Base-by-base conservation (phyloP, 225 moss, liverwort and hornwort species). In the Ulota crispa region DNA sequence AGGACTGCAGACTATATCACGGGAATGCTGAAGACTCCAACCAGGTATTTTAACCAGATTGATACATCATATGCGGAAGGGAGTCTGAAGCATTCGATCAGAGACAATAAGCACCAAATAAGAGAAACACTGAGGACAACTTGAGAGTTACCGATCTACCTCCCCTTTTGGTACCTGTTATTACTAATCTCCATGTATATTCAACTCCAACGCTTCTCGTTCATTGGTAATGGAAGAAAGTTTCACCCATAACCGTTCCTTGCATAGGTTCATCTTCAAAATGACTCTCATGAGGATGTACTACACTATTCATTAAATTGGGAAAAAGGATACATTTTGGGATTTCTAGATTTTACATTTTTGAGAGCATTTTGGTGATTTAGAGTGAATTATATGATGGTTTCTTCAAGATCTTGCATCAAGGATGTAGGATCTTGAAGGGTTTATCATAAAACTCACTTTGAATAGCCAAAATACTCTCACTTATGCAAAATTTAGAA, bases 141-240 rank as follows among this genome's bases (percentile, higher is more conserved):
- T 91, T 28, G 93, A 94, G 59, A 99, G 92, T 52, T 92, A 89
- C 70, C 89, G 85, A 87, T 99, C 93, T 16, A 99, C 87, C 73
- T 94, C 92, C 56, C 93, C 87, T 82, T 82, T 89, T 45, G 89
- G 93, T 64, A 99, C 94, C 99, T 96, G 84, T 37, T 72, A 59
- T 67, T 53, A 83, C 37, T 57, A 85, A 75, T 75, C 53, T 70
- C 64, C 68, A 81, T 5, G 19, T 10, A 77, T 50, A 63, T 76
- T 81, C 77, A 62, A 62, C 50, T 80, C 83, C 69, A 64, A 27
- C 80, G 53, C 27, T 21, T 59, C 54, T 37, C 9, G 36, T 78
- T 72, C 82, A 19, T 34, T 43, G 8, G 19, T 32, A 7, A 42
- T 36, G 24, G 54, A 52, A 64, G 26, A 43, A 36, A 70, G 52